Evolutionary conservation across 805 yeast species (phyloP).

Genomic region (Saturnispora sekii): DNA sequence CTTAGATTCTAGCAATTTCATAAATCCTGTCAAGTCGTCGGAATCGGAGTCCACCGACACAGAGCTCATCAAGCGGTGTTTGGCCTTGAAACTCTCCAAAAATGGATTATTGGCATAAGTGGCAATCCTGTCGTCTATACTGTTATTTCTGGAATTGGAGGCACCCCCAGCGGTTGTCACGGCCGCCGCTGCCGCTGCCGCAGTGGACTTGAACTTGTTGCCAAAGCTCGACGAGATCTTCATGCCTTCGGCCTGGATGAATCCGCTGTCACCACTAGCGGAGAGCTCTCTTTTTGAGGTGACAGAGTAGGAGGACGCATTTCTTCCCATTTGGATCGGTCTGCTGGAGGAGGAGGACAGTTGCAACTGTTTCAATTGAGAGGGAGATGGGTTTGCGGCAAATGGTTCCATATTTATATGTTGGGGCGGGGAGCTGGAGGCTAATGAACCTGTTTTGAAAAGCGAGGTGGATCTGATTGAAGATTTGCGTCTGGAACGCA

Average conservation of each 20-base stretch:
- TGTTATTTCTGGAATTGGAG: constrained; percentile 19
- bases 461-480: constrained; percentile 41
- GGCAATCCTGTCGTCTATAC: constrained; percentile 17
- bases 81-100: constrained; percentile 19
- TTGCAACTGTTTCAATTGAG: constrained; percentile 12
- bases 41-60: constrained; percentile 22
- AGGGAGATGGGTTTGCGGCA: constrained; percentile 3
- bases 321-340: constrained; percentile 33
- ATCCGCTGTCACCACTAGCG: constrained; percentile 5
- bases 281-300: constrained; percentile 2
- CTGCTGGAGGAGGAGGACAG: constrained; percentile 13
- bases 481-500: constrained; percentile 21
- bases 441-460: constrained; percentile 53
- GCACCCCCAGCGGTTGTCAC: no score
- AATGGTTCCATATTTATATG: constrained; percentile 1
- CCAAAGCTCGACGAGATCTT: constrained; percentile 68
- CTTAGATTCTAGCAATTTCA: constrained; percentile 28
- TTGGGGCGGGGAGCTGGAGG: constrained; percentile 29
- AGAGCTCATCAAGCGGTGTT: constrained; percentile 18
- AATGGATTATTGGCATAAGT: constrained; percentile 15
- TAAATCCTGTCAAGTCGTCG: constrained; percentile 27
- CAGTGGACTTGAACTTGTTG: constrained; percentile 31
- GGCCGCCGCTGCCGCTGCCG: constrained; percentile 9
- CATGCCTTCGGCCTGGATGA: constrained; percentile 24
- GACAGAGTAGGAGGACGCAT: constrained; percentile 33